Evolutionary conservation across 1,284 basidiomycete species (phyloP), one percentile per base, ranked within the genome.

Genomic region (Naganishia sp.): DNA sequence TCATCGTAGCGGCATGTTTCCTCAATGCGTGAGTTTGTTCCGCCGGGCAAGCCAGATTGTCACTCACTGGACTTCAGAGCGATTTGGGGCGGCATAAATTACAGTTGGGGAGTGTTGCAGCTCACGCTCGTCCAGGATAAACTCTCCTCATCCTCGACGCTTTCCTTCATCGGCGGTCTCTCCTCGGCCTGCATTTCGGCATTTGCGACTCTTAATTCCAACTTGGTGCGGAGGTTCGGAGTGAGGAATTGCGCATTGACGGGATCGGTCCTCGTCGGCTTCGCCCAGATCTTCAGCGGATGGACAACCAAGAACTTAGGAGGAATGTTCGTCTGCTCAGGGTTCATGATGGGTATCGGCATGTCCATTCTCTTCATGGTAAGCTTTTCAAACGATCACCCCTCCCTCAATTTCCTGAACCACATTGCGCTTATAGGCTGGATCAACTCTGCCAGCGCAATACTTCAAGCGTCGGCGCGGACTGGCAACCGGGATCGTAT

Each of bases 71-170:
- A 11, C n/a, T 36, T 39, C 15, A 61, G 59, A 21, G 48, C 48
- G 18, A 52, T 61, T 39, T 61, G 59, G 59, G 59, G 59, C 23
- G 59, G 77, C 15, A 66, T 71, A 15, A 72, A 73, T 18, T 77
- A 79, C 65, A 71, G 69, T n/a, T 78, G 73, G 64, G 77, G 78
- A 9, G 70, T 79, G 39, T 68, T 79, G 3, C 75, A 77, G 55
- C 69, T 72, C 33, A 63, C 65, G 4, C 72, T 79, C 11, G 72
- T 76, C 15, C 64, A 70, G 3, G 70, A 68, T 4, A 68, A 72
- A 13, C 73, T 77, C 23, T 73, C 76, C 0, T 71, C 75, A 0
- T 65, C 75, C 16, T 68, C 72, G 0, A 77, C 75, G 6, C 71
- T 79, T 7, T 74, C 76, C 15, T 79, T 77, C 68, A 69, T 78